Evolutionary conservation across 2,329 filamentous ascomycete species (phyloP).

Genomic region (Nemania serpens): DNA sequence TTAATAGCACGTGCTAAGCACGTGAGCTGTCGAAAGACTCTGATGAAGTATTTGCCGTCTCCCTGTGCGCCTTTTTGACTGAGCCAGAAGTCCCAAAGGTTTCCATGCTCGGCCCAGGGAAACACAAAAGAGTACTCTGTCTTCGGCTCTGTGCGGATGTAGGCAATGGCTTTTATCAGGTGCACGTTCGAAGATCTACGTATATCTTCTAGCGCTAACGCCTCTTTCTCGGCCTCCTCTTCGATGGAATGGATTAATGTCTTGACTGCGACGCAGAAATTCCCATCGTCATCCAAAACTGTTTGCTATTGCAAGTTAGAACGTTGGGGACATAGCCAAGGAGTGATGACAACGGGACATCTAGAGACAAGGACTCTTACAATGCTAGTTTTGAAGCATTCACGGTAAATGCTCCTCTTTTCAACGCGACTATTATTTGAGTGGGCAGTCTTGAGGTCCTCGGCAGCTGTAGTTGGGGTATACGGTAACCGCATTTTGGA

Average conservation of each 20-base stretch:
- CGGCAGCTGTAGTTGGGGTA: background rate
- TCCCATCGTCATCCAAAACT: background rate
- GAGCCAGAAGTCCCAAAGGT: slow-evolving; percentile 10
- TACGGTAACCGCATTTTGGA: slow-evolving; percentile 4
- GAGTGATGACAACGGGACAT: background rate
- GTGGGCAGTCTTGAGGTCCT: background rate
- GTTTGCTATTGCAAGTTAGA: slow-evolving; percentile 2
- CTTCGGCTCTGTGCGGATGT: background rate
- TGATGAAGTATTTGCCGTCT: slow-evolving; percentile 2
- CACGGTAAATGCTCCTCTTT: slow-evolving; percentile 5
- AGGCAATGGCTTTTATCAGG: slow-evolving; percentile 9
- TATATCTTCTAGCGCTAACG: background rate
- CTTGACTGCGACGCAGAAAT: slow-evolving; percentile 5
- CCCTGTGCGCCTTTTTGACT: background rate
- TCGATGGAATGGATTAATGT: background rate
- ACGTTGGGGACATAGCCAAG: background rate
- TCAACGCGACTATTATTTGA: slow-evolving; percentile 3
- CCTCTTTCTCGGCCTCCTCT: background rate
- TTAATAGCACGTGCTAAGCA: slow-evolving; percentile 1
- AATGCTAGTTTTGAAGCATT: background rate
- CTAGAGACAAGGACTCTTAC: background rate
- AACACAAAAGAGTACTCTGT: slow-evolving; percentile 2
- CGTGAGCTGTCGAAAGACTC: slow-evolving; percentile 3
- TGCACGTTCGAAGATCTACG: background rate
- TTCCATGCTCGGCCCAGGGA: slow-evolving; percentile 6